Evolutionary conservation across 2,329 filamentous ascomycete species (phyloP).

Genomic region (Neobulgaria alba): DNA sequence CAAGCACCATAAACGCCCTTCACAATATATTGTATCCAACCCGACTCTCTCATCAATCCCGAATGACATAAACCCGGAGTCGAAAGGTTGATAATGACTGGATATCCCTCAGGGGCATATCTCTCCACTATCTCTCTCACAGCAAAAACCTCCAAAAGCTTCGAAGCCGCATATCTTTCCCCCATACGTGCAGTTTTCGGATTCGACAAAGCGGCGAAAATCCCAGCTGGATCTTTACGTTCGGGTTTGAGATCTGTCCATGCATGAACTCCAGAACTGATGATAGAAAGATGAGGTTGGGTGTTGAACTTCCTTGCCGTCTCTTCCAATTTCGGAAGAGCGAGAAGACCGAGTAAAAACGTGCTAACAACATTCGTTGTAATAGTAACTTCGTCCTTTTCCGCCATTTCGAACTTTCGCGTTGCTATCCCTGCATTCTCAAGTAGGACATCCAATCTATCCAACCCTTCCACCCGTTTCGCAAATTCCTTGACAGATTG

Average conservation of each 20-base stretch:
- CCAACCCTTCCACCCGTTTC: neutral
- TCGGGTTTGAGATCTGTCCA: slow-evolving; percentile 5
- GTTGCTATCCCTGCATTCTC: slow-evolving; percentile 3
- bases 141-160: slow-evolving; percentile 39
- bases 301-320: neutral
- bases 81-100: slow-evolving; percentile 8
- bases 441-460: slow-evolving; percentile 1
- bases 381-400: slow-evolving; percentile 1
- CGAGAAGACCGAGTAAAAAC: neutral
- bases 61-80: slow-evolving; percentile 36
- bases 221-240: neutral
- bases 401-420: neutral
- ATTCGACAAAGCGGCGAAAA: too few relatives aligned
- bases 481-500: slow-evolving; percentile 3
- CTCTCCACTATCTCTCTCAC: slow-evolving; percentile 22
- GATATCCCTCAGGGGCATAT: neutral
- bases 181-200: slow-evolving; percentile 6
- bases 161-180: slow-evolving; percentile 34
- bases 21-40: slow-evolving; percentile 12
- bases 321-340: neutral
- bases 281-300: slow-evolving; percentile 2
- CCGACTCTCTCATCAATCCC: slow-evolving; percentile 33
- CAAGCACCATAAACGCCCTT: slow-evolving; percentile 27
- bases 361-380: slow-evolving; percentile 2
- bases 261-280: slow-evolving; percentile 4